These are phyloP conservation scores for Trichosphaerium sp. DNA, from an alignment of 78 protist species.

Conservation along the genomic window DNA sequence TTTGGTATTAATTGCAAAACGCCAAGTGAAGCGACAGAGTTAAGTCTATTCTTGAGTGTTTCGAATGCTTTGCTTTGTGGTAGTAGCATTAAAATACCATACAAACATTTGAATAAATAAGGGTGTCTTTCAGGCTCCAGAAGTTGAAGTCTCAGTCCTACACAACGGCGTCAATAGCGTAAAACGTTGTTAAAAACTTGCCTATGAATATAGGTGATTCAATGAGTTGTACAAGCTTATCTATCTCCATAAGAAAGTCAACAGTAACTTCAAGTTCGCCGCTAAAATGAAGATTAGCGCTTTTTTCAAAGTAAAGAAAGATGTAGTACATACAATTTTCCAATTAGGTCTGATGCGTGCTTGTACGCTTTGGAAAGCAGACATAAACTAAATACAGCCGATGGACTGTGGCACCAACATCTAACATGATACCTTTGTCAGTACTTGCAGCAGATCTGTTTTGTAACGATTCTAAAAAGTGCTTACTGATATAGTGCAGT, in stretches of 20 bases:
- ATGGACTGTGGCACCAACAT: slow-evolving; percentile 62
- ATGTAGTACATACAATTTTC: slow-evolving; percentile 2
- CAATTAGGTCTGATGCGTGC: slow-evolving; percentile 39
- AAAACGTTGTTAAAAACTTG: slow-evolving; percentile 1
- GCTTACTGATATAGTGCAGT: slow-evolving; percentile 30
- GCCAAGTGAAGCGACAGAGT: slow-evolving; percentile 43
- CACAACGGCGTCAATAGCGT: background rate
- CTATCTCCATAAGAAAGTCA: slow-evolving; percentile 78
- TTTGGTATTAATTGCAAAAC: slow-evolving; percentile 24
- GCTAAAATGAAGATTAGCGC: no score
- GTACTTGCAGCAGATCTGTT: slow-evolving; percentile 45
- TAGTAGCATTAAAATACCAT: slow-evolving; percentile 92
- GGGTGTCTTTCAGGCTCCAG: slow-evolving; percentile 60
- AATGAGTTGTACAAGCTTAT: slow-evolving; percentile 79
- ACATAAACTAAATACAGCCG: slow-evolving; percentile 55
- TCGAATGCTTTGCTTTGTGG: slow-evolving; percentile 86
- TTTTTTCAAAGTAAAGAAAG: no score
- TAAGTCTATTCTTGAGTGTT: slow-evolving; percentile 40
- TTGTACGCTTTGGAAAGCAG: slow-evolving; percentile 29
- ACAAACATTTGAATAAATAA: slow-evolving; percentile 62
- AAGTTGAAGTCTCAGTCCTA: slow-evolving; percentile 33
- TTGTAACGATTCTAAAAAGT: slow-evolving; percentile 39
- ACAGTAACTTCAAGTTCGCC: slow-evolving; percentile 68
- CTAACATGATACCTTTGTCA: slow-evolving; percentile 31
- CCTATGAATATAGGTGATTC: slow-evolving; percentile 87